phyloP scores from a whole-genome alignment of 441 rosid genomes.

The Mallotus repandus region DNA sequence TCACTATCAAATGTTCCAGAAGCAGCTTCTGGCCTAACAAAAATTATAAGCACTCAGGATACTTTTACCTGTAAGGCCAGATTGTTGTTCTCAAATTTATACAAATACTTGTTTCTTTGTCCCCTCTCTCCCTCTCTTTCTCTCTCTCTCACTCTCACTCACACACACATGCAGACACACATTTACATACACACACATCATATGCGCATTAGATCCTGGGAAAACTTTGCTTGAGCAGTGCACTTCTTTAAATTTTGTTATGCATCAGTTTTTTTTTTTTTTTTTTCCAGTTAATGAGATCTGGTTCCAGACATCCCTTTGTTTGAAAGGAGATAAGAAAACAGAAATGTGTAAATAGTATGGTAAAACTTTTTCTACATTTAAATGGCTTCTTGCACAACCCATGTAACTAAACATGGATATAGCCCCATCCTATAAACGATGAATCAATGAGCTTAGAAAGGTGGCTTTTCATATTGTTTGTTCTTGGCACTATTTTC shows the following conservation, averaged over 20 bases:
- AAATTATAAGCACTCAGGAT: slow-evolving; percentile 25
- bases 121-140: background rate
- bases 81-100: slow-evolving; percentile 8
- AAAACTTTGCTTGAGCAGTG: background rate
- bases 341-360: background rate
- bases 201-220: background rate
- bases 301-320: background rate
- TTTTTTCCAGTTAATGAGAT: slow-evolving; percentile 4
- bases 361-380: background rate
- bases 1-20: slow-evolving; percentile 28
- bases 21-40: slow-evolving; percentile 32
- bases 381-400: background rate
- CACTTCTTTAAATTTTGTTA: background rate
- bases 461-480: background rate
- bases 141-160: no score
- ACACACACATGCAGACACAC: no score
- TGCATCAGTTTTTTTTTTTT: background rate
- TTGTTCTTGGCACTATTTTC: background rate
- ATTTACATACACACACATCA: no score
- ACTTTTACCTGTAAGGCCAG: slow-evolving; percentile 34
- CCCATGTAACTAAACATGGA: background rate
- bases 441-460: background rate
- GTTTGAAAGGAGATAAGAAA: background rate
- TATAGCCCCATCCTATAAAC: background rate
- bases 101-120: slow-evolving; percentile 10